Evolutionary conservation across 345 rosid species (phyloP), one percentile per base, ranked within the genome.

Genomic region (Raphanus sativus): DNA sequence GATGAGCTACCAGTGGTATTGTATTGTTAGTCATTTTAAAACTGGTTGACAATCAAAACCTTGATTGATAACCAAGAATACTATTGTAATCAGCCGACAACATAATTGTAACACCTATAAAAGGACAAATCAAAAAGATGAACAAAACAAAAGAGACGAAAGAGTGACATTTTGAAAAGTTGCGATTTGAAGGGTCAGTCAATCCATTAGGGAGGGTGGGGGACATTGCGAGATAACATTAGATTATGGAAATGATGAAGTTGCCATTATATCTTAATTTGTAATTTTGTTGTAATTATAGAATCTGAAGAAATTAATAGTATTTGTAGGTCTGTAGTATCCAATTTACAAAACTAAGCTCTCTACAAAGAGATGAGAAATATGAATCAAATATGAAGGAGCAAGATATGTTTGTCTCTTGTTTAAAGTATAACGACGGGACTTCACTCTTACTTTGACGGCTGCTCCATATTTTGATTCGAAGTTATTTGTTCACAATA

Each of bases 361-460:
- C 65, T 55, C 10, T 32, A 10, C 40, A 65, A 61, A 67, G 17
- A 42, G 33, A 30, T 52, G 26, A 26, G 26, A 77, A 67, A 28
- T 16, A 62, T 74, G 74, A 61, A 73, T 63, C 70, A 75, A 67
- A 65, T 62, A 52, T 32, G 29, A 61, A 71, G 70, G 26, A 62
- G 54, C n/a, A 69, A 80, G n/a, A 25, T 61, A 81, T 45, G 83
- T 66, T 80, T 84, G 87, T 80, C 84, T 59, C 83, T 36, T 75
- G 83, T 62, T 76, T 48, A 73, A 86, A 73, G 83, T 62, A 77
- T 59, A 76, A 10, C 71, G 79, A 80, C 67, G 36, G 70, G 83
- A 85, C 76, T 79, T 75, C 76, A 64, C 79, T 54, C 52, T 65
- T 58, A 26, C 32, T 7, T 71, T 30, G 34, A 45, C 59, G 34